Base-by-base conservation (phyloP, 208 protist species). In the Leishmania gerbilli region DNA sequence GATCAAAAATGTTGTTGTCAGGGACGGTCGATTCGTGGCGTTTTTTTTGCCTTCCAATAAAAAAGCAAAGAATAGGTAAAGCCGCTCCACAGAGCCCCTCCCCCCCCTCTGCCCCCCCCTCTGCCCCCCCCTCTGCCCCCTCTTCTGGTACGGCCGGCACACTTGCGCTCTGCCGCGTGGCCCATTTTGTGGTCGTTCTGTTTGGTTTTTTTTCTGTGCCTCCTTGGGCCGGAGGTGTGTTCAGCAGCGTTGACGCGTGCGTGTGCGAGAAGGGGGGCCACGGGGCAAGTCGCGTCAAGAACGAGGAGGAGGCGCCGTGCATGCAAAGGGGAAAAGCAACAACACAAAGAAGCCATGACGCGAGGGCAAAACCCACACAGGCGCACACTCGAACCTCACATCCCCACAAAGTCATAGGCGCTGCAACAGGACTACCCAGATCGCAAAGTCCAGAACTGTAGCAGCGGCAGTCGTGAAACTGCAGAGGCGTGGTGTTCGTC, bases 11-110 rank as follows among this genome's bases (percentile, higher is more conserved):
- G 21, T 76, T 68, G 74, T 80, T 82, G 17, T 37, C 45, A 2
- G 80, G 80, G 13, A 87, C 45, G 24, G 40, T 21, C 15, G 81
- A 58, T 8, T 34, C 49, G 19, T 77, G 15, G 0, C 21, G 17
- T 74, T n/a, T 47, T 74, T 42, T 42, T 34, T 1, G 27, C 11
- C 58, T 34, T 34, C 9, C 27, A 31, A 55, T 5, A 21, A 21
- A 8, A 8, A 64, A 11, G n/a, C 58, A 64, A 6, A 11, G n/a
- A 27, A 64, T 27, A 64, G 58, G 58, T 7, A 34, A 27, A 31
- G 27, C 8, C 27, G 58, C 58, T 31, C 27, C 27, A 13, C n/a
- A 64, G 9, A 64, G n/a, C 24, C 11, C 37, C 37, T 1, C 1
- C 37, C 37, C 7, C 11, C 27, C 27, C 56, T 13, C 27, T 4